A percentile compares a stretch with the other conserved stretches of the same genome.
These are phyloP conservation scores for Cordyceps sp. DNA, from an alignment of 2,329 filamentous ascomycete genomes.

Conservation along the genomic window DNA sequence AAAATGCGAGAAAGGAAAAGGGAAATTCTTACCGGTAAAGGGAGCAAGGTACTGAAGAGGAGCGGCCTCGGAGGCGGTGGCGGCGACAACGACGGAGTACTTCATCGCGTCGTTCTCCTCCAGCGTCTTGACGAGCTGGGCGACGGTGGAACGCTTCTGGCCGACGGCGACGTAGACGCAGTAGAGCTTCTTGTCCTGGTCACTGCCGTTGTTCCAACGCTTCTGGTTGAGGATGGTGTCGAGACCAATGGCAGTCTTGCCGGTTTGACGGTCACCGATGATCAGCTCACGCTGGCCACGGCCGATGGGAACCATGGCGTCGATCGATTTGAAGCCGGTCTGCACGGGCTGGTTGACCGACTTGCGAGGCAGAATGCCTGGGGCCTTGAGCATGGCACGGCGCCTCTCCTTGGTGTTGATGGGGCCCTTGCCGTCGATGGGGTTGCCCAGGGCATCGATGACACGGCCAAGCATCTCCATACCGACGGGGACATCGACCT, in stretches of 20 bases:
- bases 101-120: conserved; percentile 99
- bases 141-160: conserved; percentile 98
- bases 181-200: conserved; percentile 98
- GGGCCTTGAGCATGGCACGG: conserved; percentile 97
- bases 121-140: conserved; percentile 97
- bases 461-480: conserved; percentile 90
- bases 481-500: conserved; percentile 96
- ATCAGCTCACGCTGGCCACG: conserved; percentile 99
- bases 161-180: conserved; percentile 98
- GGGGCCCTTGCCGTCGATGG: conserved; percentile 98
- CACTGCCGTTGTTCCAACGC: conserved; percentile 77
- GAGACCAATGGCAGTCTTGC: conserved; percentile 97
- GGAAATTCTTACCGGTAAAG: conserved; percentile 51
- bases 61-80: conserved; percentile 92
- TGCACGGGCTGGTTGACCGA: conserved; percentile 98
- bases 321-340: conserved; percentile 98
- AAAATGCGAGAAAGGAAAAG: neutral
- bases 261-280: conserved; percentile 99
- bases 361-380: conserved; percentile 88
- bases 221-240: conserved; percentile 99
- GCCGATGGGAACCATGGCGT: conserved; percentile 98
- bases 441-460: conserved; percentile 95
- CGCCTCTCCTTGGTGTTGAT: conserved; percentile 81
- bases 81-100: conserved; percentile 86
- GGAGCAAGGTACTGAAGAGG: conserved; percentile 88